Evolutionary conservation across 2,329 filamentous ascomycete species (phyloP).

Genomic region (Cercospora sp.): DNA sequence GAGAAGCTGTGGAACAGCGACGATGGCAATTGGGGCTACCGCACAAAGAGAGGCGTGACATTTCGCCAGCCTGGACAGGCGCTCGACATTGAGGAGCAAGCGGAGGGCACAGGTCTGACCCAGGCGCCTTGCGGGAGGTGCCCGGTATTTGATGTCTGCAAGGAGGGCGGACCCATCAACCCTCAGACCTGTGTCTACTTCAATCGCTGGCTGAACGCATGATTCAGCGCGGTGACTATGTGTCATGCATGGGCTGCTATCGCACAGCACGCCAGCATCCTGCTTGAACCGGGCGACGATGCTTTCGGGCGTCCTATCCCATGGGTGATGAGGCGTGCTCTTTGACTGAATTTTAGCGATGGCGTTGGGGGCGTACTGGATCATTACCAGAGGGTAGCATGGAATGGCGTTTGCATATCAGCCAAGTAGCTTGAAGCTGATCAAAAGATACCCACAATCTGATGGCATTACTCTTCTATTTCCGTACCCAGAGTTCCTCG

Average conservation of each 20-base stretch:
- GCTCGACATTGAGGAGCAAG: slow-evolving; percentile 44
- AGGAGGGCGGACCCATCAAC: slow-evolving; percentile 85
- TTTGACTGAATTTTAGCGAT: slow-evolving; percentile 24
- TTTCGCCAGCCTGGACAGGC: slow-evolving; percentile 30
- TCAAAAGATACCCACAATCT: not conserved
- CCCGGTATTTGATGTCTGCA: slow-evolving; percentile 89
- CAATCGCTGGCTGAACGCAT: slow-evolving; percentile 69
- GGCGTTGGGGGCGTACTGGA: slow-evolving; percentile 24
- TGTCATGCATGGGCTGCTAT: slow-evolving; percentile 3
- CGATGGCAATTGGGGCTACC: slow-evolving; percentile 51
- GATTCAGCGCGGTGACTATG: slow-evolving; percentile 3
- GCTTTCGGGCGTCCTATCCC: not conserved
- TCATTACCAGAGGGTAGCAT: not conserved
- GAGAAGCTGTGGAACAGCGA: slow-evolving; percentile 54
- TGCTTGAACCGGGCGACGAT: not conserved
- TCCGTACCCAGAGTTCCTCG: not conserved
- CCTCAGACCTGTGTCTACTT: slow-evolving; percentile 92
- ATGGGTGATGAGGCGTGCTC: not conserved
- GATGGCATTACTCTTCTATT: not conserved
- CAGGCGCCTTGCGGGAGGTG: slow-evolving; percentile 89
- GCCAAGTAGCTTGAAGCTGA: not conserved
- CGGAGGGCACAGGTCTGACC: slow-evolving; percentile 71
- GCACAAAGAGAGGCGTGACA: slow-evolving; percentile 43
- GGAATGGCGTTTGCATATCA: not conserved
- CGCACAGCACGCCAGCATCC: not conserved